Percentiles rank a stretch among this genome's conserved stretches.
These are phyloP conservation scores for Aegle marmelos DNA, from an alignment of 345 rosid genomes.

Conservation along the genomic window DNA sequence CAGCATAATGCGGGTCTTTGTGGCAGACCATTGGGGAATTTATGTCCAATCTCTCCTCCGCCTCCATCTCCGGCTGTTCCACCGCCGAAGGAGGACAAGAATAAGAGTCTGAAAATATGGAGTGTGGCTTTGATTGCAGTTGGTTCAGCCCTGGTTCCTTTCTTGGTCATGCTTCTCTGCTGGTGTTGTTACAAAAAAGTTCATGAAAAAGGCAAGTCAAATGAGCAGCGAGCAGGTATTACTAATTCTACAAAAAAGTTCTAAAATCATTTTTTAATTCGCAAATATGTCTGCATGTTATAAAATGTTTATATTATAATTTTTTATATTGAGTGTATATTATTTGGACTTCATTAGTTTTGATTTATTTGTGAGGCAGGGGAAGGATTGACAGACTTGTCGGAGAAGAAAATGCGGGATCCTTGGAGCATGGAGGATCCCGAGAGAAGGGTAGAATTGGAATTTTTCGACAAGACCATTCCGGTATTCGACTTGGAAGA, in stretches of 20 bases:
- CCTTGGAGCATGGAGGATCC: slow-evolving; percentile 31
- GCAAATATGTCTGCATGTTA: neutral
- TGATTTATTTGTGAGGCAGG: neutral
- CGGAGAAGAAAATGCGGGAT: slow-evolving; percentile 14
- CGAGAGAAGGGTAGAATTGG: slow-evolving; percentile 42
- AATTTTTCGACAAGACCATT: slow-evolving; percentile 36
- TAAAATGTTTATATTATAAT: no score
- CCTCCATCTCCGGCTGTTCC: slow-evolving; percentile 3
- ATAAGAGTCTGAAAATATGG: slow-evolving; percentile 22
- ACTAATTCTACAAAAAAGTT: neutral
- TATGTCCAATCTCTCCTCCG: slow-evolving; percentile 28
- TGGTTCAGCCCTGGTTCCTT: slow-evolving; percentile 29
- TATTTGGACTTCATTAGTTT: neutral
- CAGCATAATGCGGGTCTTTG: slow-evolving; percentile 45
- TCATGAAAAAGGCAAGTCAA: slow-evolving; percentile 11
- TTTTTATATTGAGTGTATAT: no score
- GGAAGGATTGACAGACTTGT: slow-evolving; percentile 7
- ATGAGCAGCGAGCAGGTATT: slow-evolving; percentile 23
- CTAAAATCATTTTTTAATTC: no score
- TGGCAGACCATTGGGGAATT: slow-evolving; percentile 32
- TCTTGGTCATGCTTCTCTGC: slow-evolving; percentile 22
- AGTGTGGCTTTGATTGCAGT: slow-evolving; percentile 26
- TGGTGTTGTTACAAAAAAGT: slow-evolving; percentile 28
- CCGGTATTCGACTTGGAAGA: slow-evolving; percentile 52
- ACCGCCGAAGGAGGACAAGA: slow-evolving; percentile 4